Base-by-base conservation (phyloP, 2,329 filamentous ascomycete genomes). In the Celoporthe dispersa region DNA sequence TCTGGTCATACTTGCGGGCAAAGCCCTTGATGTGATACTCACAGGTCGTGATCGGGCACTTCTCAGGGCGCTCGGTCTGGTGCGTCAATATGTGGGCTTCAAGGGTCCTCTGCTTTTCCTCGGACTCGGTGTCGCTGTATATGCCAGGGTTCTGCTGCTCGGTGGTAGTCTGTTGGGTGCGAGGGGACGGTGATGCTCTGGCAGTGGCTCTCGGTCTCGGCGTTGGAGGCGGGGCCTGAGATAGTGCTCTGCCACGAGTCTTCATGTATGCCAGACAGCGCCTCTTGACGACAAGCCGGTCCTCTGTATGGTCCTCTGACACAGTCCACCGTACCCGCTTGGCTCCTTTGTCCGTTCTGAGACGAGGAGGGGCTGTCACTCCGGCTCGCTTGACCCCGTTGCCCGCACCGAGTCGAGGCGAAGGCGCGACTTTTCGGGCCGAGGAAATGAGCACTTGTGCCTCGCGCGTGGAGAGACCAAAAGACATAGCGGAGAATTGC, bases 1-100 rank as follows among this genome's bases (percentile, higher is more conserved):
- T 97, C 86, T 97, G 97, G 84, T 98, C 94, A 79, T 98, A 98
- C 82, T 97, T 97, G 75, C 94, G 88, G 12, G 94, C 94, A 77
- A 98, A 98, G 4, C 94, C 94, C 82, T 97, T 97, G 77, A 88
- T 84, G 83, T 97, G 91, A 81, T 97, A 98, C 77, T 97, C 93
- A 84, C 94, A 98, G 0, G 91, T 96, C 70, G 91, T 86, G 75
- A 97, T 97, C 0, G 94, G 94, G 81, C 94, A 98, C 83, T 98
- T 48, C 41, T 48, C 41, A 48, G 41, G 41, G 5, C 41, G 41
- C 41, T 22, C 41, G 1, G 41, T 22, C 41, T 48, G 41, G 41
- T 48, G 41, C 16, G 41, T 48, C 41, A 48, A 48, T 22, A 48
- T 7, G 19, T 48, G 41, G 3, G 41, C 41, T 6, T 48, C n/a